Conservation (phyloP, 106 monocot genomes). For the Amphibolis antarctica region DNA sequence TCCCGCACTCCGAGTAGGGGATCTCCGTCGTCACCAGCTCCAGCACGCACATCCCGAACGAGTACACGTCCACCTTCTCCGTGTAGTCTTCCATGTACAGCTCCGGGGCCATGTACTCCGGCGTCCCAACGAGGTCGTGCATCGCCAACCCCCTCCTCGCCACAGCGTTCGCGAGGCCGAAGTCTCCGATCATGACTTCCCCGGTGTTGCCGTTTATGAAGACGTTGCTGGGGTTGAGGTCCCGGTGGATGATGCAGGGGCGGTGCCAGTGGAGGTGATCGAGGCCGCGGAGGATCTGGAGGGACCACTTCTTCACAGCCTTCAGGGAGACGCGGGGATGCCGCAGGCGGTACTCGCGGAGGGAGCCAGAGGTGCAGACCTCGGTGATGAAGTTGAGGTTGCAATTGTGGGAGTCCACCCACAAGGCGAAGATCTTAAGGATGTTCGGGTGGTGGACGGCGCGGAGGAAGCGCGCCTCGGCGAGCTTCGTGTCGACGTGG, state of each 20-base stretch:
- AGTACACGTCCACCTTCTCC: conserved; percentile 80
- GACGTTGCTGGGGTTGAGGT: conserved; percentile 85
- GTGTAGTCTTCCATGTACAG: conserved; percentile 73
- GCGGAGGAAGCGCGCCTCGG: conserved; percentile 61
- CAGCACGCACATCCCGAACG: conserved; percentile 80
- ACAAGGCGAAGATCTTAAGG: conserved; percentile 45
- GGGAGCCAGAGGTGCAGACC: conserved; percentile 72
- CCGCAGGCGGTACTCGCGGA: conserved; percentile 47
- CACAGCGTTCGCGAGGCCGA: conserved; percentile 60
- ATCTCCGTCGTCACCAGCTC: conserved; percentile 80
- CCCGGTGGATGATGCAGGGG: conserved; percentile 85
- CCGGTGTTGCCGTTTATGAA: conserved; percentile 72
- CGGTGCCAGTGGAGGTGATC: conserved; percentile 65
- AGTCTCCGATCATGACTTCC: conserved; percentile 77
- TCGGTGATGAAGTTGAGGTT: conserved; percentile 91
- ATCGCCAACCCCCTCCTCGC: conserved; percentile 38
- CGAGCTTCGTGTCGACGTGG: conserved; percentile 37
- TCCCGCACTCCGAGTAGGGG: conserved; percentile 72
- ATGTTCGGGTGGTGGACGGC: conserved; percentile 52
- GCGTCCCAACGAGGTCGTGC: conserved; percentile 50
- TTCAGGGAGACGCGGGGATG: conserved; percentile 62
- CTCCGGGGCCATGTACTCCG: conserved; percentile 92
- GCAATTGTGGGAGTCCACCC: conserved; percentile 16
- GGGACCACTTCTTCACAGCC: conserved; percentile 79
- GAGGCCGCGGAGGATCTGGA: conserved; percentile 64